A percentile compares a stretch with the other conserved stretches of the same genome.
These are phyloP conservation scores for Trichosporon coremiiforme DNA, from an alignment of 1,284 basidiomycete species.

Conservation along the genomic window DNA sequence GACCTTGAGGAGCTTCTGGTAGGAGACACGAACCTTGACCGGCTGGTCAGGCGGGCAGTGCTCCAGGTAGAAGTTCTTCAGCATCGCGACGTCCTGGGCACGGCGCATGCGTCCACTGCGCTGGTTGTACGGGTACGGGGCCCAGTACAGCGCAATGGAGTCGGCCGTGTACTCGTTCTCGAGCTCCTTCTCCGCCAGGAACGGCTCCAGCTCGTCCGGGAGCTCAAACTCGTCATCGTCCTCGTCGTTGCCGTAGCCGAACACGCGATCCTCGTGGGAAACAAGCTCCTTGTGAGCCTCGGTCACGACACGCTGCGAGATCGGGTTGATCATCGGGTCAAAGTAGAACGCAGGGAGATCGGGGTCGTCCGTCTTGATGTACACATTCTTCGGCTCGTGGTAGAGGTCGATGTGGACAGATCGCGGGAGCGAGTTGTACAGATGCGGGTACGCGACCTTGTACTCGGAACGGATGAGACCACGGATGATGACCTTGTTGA, in stretches of 20 bases:
- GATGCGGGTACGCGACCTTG: conserved; percentile 98
- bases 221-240: conserved; percentile 81
- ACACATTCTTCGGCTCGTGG: conserved; percentile 94
- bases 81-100: conserved; percentile 91
- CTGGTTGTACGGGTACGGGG: conserved; percentile 91
- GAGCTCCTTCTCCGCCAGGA: conserved; percentile 77
- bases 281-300: conserved; percentile 80
- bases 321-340: conserved; percentile 96
- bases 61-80: conserved; percentile 98
- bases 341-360: conserved; percentile 99
- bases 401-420: conserved; percentile 91
- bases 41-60: conserved; percentile 95
- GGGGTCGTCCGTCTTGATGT: conserved; percentile 97
- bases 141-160: conserved; percentile 98
- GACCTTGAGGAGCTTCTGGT: conserved; percentile 97
- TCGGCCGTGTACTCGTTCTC: conserved; percentile 94
- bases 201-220: conserved; percentile 77
- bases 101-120: conserved; percentile 90
- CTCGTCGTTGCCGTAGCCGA: conserved; percentile 76
- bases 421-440: conserved; percentile 97
- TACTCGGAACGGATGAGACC: conserved; percentile 99
- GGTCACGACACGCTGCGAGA: conserved; percentile 80
- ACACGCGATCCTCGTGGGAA: conserved; percentile 87
- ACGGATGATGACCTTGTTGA: conserved; percentile 99
- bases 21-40: conserved; percentile 98